A percentile compares a stretch with the other conserved stretches of the same genome.
Conservation (phyloP, 2,329 filamentous ascomycete genomes). For the Sclerotinia sclerotiorum region DNA sequence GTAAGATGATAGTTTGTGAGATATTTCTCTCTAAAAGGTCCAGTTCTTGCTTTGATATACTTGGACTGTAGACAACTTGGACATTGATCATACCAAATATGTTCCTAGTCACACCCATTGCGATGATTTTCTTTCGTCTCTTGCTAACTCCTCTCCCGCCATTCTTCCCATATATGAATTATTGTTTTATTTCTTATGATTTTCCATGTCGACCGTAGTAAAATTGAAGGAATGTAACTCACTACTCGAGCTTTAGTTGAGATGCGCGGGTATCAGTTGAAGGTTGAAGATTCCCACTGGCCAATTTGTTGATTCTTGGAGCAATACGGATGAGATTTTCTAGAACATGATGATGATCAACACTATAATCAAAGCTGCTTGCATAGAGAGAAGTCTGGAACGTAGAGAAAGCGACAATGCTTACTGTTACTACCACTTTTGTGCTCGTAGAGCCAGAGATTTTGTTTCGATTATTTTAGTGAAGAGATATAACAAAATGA, state of each 20-base stretch:
- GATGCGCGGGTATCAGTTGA: background rate
- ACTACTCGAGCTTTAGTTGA: background rate
- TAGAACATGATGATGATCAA: background rate
- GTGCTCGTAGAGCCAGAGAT: background rate
- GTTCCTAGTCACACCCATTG: background rate
- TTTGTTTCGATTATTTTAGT: background rate
- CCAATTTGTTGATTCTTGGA: accelerated
- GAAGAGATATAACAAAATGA: no score
- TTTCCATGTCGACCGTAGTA: no score
- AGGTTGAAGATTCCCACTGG: background rate
- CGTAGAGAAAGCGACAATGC: no score
- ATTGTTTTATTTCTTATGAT: no score
- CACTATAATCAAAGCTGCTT: background rate
- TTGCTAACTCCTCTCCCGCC: no score
- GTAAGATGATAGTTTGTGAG: no score
- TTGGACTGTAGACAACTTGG: background rate
- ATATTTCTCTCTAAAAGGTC: no score
- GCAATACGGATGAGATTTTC: no score
- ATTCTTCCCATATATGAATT: no score
- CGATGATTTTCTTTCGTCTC: no score
- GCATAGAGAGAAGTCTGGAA: background rate
- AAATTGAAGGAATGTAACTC: background rate
- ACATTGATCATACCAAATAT: background rate
- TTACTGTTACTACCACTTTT: background rate
- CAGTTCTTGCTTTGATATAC: no score